Base-by-base conservation (phyloP, 495 filamentous ascomycete species). In the Elasticomyces elasticus region DNA sequence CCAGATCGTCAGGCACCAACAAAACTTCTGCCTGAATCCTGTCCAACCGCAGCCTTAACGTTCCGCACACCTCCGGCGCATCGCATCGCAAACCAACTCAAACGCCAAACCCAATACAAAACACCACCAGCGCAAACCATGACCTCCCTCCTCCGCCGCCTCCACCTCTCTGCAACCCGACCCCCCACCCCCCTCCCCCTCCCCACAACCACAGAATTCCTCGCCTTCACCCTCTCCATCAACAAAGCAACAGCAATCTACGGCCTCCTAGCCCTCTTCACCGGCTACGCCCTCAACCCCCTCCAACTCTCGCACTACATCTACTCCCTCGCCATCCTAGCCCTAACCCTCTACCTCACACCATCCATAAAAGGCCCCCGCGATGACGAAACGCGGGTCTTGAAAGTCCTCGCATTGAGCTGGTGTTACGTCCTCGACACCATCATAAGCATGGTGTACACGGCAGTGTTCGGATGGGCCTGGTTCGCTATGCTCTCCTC, bases 201-300 rank as follows among this genome's bases (percentile, higher is more conserved):
- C 48, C 85, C 86, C 55, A 89, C 86, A 28, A 89, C 86, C 61
- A 83, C 85, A 37, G 86, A 90, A 52, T 73, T 94, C 52, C 84
- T 92, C 54, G 80, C 84, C 5, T 73, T 91, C 56, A 81, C 85
- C 11, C 74, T 91, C 51, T 70, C 92, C 26, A 76, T 95, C 65
- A 95, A 95, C 74, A 94, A 94, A 70, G 76, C 85, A 57, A 87
- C 86, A 51, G 87, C 87, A 51, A 71, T 94, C 57, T 95, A 90
- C 70, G 89, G 89, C 62, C 74, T 95, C 49, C 84, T 95, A 54
- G 87, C 89, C 45, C 74, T 94, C 59, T 58, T 72, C 31, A 72
- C 69, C 40, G 69, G 69, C 60, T 66, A 64, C 47, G 37, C 58
- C 12, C 64, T 72, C 58, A 65, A 65, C 44, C 51, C 55, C 13